Conservation (phyloP, 305 asterid species). For the Fraxinus latifolia region DNA sequence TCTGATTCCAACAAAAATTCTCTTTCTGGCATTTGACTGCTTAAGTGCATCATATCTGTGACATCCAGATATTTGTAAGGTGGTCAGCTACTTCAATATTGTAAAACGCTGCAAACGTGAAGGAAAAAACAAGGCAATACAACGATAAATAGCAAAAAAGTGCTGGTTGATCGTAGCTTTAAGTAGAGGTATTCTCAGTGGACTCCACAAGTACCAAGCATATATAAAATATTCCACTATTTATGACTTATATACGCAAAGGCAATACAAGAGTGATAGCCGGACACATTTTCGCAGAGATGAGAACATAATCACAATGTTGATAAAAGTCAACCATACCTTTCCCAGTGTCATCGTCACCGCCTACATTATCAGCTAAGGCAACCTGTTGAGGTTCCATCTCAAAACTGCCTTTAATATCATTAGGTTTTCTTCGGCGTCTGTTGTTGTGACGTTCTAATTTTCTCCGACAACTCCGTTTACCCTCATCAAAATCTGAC, state of each 20-base stretch:
- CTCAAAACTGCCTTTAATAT: constrained; percentile 43
- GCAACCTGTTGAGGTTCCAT: constrained; percentile 45
- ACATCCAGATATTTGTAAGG: constrained; percentile 26
- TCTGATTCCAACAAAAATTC: constrained; percentile 57
- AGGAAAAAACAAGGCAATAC: background rate
- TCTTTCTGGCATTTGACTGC: constrained; percentile 49
- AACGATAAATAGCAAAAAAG: background rate
- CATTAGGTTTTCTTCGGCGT: constrained; percentile 66
- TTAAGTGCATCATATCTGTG: constrained; percentile 48
- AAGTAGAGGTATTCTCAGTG: background rate
- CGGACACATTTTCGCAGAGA: constrained; percentile 10
- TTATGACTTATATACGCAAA: background rate
- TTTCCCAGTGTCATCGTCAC: constrained; percentile 57
- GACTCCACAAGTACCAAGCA: background rate
- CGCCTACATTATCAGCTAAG: constrained; percentile 49
- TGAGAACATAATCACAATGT: background rate
- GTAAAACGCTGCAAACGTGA: background rate
- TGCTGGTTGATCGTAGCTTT: background rate
- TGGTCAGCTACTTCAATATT: constrained; percentile 10
- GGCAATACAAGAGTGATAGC: background rate
- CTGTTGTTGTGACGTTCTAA: constrained; percentile 77
- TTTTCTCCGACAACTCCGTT: constrained; percentile 91
- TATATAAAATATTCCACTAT: background rate
- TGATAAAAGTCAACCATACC: constrained; percentile 36
- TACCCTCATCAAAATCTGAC: constrained; percentile 86